These are phyloP conservation scores for Tillandsia leiboldiana DNA, from an alignment of 176 grass and related monocot species.

Conservation along the genomic window DNA sequence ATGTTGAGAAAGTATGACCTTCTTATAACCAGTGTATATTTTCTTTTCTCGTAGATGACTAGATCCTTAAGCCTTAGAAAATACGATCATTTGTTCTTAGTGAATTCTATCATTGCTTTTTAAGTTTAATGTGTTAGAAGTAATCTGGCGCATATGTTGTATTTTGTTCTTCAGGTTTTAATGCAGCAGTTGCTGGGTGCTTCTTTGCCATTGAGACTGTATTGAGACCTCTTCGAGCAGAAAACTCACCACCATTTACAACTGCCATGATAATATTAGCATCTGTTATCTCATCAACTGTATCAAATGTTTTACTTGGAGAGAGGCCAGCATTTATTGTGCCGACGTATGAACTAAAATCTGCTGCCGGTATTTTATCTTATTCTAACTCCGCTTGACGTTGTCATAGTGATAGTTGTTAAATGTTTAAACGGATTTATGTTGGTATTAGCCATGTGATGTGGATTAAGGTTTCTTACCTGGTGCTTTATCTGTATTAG, in stretches of 20 bases:
- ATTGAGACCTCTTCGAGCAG: constrained; percentile 79
- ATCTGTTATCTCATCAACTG: constrained; percentile 94
- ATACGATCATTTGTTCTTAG: background rate
- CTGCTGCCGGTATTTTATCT: constrained; percentile 76
- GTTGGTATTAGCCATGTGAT: background rate
- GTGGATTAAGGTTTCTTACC: background rate
- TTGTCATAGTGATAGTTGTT: constrained; percentile 1
- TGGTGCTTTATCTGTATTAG: background rate
- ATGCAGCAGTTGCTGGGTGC: constrained; percentile 91
- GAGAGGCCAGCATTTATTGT: constrained; percentile 90
- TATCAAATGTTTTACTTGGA: constrained; percentile 92
- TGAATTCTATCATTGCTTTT: background rate
- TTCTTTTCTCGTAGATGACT: too few species aligned
- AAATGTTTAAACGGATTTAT: background rate
- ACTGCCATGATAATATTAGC: constrained; percentile 97
- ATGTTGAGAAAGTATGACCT: background rate
- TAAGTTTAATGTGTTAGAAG: constrained; percentile 5
- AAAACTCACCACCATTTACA: constrained; percentile 97
- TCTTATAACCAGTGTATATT: too few species aligned
- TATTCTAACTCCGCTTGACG: constrained; percentile 18
- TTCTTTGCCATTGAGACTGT: constrained; percentile 99
- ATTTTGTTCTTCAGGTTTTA: constrained; percentile 57
- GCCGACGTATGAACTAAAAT: constrained; percentile 89
- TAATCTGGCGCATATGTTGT: constrained; percentile 9
- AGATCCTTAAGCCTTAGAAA: too few species aligned